Evolutionary conservation across 768 basidiomycete genomes (phyloP).

Genomic region (Tylopilus subfusipes): DNA sequence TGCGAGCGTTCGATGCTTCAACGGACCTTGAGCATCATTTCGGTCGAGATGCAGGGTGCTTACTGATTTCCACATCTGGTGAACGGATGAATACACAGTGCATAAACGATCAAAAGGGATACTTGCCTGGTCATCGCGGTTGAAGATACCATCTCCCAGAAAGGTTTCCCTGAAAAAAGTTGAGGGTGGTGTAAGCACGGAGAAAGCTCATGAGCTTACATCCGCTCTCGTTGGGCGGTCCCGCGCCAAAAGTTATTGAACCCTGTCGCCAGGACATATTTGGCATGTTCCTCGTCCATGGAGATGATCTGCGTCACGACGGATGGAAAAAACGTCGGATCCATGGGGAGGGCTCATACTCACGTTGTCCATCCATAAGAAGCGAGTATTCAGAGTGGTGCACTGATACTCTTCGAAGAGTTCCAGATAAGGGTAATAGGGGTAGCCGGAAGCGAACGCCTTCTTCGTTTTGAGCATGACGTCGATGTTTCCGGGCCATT

Average conservation of each 20-base stretch:
- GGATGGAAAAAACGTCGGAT: not conserved
- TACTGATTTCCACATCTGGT: conserved; percentile 63
- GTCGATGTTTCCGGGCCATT: conserved; percentile 79
- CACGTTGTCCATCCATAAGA: conserved; percentile 69
- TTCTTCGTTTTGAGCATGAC: conserved; percentile 54
- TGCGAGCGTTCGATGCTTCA: conserved; percentile 60
- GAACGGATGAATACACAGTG: conserved; percentile 6
- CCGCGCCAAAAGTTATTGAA: conserved; percentile 71
- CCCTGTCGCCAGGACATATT: conserved; percentile 61
- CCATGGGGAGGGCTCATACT: conserved; percentile 23
- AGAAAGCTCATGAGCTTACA: conserved; percentile 39
- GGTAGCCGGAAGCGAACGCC: conserved; percentile 56
- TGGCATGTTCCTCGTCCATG: conserved; percentile 69
- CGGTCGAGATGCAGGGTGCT: not conserved
- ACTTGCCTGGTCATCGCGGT: conserved; percentile 66
- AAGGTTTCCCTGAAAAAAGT: conserved; percentile 39
- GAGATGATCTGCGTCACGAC: conserved; percentile 52
- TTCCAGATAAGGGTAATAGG: conserved; percentile 59
- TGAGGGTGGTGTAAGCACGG: conserved; percentile 9
- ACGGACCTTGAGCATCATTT: conserved; percentile 4
- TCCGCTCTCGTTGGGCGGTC: conserved; percentile 56
- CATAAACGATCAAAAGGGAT: not conserved
- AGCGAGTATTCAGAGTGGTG: conserved; percentile 64
- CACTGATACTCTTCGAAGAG: conserved; percentile 68
- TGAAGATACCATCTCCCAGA: conserved; percentile 76